These are phyloP conservation scores for Corylus heterophylla DNA, from an alignment of 306 rosid genomes.

Conservation along the genomic window DNA sequence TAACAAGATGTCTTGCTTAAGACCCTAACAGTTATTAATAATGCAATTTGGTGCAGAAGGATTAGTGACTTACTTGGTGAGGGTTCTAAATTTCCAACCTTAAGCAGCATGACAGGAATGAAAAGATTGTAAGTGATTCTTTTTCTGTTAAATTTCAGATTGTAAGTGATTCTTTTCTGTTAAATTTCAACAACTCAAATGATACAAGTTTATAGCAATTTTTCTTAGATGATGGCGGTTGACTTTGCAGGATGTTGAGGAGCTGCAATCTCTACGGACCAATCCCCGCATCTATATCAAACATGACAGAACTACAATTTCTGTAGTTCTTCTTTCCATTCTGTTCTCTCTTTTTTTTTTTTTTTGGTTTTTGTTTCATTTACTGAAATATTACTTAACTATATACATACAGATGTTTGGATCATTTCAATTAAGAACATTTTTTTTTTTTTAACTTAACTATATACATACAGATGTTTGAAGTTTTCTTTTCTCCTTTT, in stretches of 20 bases:
- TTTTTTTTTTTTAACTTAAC: too few species aligned
- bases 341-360: neutral
- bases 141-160: neutral
- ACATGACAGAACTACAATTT: neutral
- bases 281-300: conserved; percentile 11
- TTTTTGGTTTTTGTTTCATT: too few species aligned
- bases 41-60: conserved; percentile 27
- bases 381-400: neutral
- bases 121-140: conserved; percentile 15
- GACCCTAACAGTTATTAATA: neutral
- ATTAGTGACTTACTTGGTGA: conserved; percentile 27
- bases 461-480: neutral
- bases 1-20: neutral
- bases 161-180: too few species aligned
- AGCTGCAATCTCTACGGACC: conserved; percentile 24
- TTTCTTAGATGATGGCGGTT: neutral
- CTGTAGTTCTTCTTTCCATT: conserved; percentile 10
- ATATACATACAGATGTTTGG: neutral
- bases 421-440: neutral
- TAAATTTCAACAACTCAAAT: neutral
- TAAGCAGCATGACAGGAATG: conserved; percentile 21
- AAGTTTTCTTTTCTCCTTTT: neutral
- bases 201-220: neutral
- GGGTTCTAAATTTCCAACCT: conserved; percentile 15
- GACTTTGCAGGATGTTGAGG: conserved; percentile 28